Percentiles rank a stretch among this genome's conserved stretches.
Conservation (phyloP, 2,329 filamentous ascomycete species). For the Trichophyton rubrum region DNA sequence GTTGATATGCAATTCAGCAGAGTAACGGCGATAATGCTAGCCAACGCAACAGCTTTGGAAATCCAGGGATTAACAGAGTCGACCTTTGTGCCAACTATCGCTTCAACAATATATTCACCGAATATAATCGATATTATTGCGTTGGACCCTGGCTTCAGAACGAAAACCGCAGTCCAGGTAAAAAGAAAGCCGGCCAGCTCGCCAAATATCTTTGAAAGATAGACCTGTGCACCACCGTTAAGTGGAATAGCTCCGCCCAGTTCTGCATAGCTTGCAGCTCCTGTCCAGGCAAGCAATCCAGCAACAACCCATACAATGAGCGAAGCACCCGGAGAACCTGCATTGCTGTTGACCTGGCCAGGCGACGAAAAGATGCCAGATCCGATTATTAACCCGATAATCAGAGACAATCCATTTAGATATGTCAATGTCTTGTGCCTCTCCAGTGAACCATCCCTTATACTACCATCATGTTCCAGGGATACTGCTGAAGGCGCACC, state of each 20-base stretch:
- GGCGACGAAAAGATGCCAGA: constrained; percentile 94
- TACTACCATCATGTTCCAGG: constrained; percentile 42
- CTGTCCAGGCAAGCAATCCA: constrained; percentile 90
- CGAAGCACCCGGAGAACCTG: constrained; percentile 79
- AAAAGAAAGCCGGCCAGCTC: constrained; percentile 89
- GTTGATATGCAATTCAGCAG: constrained; percentile 85
- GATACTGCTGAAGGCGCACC: constrained; percentile 55
- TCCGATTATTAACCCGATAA: constrained; percentile 88
- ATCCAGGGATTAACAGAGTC: constrained; percentile 73
- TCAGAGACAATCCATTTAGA: constrained; percentile 79
- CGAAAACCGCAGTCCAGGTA: constrained; percentile 88
- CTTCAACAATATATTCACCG: constrained; percentile 89
- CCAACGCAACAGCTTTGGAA: constrained; percentile 73
- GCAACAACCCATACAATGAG: constrained; percentile 86
- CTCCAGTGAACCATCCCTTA: constrained; percentile 72
- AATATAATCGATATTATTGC: constrained; percentile 97
- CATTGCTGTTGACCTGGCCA: constrained; percentile 80
- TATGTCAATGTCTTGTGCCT: constrained; percentile 94
- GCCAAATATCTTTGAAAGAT: constrained; percentile 90
- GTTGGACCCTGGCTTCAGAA: constrained; percentile 82
- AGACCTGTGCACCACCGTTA: constrained; percentile 88
- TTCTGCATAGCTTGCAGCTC: constrained; percentile 88
- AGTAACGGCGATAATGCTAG: constrained; percentile 64
- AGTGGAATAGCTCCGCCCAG: constrained; percentile 89
- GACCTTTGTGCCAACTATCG: constrained; percentile 73